Evolutionary conservation across 176 grass and related monocot species (phyloP), one percentile per base, ranked within the genome.

Genomic region (Eragrostis curvula): DNA sequence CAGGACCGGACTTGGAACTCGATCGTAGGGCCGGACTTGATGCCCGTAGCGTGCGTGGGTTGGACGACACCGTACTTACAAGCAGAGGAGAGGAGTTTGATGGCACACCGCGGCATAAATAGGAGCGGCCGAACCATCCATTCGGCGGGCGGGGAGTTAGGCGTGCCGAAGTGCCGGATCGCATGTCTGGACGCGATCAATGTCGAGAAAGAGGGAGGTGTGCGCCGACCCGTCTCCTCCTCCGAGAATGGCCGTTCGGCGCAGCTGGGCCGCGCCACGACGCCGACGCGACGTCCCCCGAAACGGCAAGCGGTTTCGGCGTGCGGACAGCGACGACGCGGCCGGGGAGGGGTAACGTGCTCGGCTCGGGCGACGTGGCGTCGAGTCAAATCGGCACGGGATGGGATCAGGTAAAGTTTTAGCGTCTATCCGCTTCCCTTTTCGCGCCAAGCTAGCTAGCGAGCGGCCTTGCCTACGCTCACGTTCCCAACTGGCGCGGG

Each of bases 241-340:
- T 66, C 76, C 68, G 66, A 81, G 70, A 82, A 52, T 64, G 64
- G 74, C 42, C n/a, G 15, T 59, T 69, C 52, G 65, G 83, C 65
- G n/a, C 12, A 36, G 65, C 73, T 23, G 28, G 28, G 56, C 59
- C 73, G 73, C 51, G 65, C 52, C 28, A 0, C 44, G 66, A 85
- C 21, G 58, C 46, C 44, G 70, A 83, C 83, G 53, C 2, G 32
- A 36, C 79, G 68, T 66, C 50, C 4, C 78, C 70, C 0, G 61
- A 55, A 75, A 83, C 48, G 82, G 82, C 24, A 82, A 13, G 51
- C 9, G 42, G 59, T 49, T 66, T 29, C 21, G 76, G 61, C 44
- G 50, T 51, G 76, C 76, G 46, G 72, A 81, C 56, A 81, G 68
- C 66, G 77, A 81, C 41, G 63, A 9, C 75, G 44, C n/a, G 32